A percentile compares a stretch with the other conserved stretches of the same genome.
Conservation (phyloP, 208 protist species). For the Polymyxa betae region DNA sequence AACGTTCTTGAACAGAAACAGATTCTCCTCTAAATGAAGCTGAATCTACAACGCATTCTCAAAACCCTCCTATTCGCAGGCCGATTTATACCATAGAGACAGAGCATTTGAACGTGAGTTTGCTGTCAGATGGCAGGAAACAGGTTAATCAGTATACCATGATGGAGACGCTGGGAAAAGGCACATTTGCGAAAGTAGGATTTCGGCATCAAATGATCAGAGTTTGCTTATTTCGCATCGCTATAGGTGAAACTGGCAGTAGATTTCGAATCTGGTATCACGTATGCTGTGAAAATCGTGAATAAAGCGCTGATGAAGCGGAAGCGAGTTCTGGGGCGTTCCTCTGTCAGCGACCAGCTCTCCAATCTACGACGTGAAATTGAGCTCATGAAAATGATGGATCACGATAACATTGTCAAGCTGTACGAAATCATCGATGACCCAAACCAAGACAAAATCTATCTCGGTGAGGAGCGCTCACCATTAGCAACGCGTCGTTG, state of each 20-base stretch:
- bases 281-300: not conserved
- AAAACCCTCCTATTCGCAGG: no score
- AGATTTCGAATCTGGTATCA: not conserved
- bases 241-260: conserved; percentile 31
- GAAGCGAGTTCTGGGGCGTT: not conserved
- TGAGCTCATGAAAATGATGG: not conserved
- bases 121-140: no score
- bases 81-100: no score
- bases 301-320: conserved; percentile 17
- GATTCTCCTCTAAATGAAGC: no score
- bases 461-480: not conserved
- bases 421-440: conserved; percentile 45
- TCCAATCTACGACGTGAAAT: not conserved
- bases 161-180: not conserved
- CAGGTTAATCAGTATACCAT: conserved; percentile 38
- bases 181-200: conserved; percentile 1
- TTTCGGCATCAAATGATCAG: not conserved
- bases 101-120: no score
- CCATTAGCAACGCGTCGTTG: not conserved
- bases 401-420: conserved; percentile 23
- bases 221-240: not conserved
- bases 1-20: no score
- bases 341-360: conserved; percentile 7
- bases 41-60: no score
- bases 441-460: conserved; percentile 7